phyloP scores from a whole-genome alignment of 805 yeast species.

The Schizosaccharomyces cryophilus region DNA sequence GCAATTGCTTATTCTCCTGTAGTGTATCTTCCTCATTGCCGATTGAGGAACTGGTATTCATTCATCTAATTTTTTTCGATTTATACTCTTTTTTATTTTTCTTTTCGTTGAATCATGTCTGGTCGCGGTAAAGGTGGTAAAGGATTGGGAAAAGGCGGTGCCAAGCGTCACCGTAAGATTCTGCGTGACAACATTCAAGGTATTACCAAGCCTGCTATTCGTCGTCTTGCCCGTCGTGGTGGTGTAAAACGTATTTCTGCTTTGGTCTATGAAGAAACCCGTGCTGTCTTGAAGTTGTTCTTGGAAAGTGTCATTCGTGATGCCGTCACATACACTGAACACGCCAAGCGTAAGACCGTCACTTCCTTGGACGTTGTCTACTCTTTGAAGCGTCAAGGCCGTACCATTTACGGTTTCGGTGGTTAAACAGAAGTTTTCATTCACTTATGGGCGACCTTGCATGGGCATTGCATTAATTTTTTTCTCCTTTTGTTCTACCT shows the following conservation, averaged over 20 bases:
- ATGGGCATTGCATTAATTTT: neutral
- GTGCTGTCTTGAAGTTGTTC: constrained; percentile 88
- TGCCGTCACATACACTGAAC: constrained; percentile 97
- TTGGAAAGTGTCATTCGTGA: constrained; percentile 94
- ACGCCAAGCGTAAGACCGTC: constrained; percentile 99
- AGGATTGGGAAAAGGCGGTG: constrained; percentile 99
- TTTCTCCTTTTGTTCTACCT: neutral
- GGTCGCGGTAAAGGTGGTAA: constrained; percentile 99
- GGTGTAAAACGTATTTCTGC: constrained; percentile 99
- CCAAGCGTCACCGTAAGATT: constrained; percentile 99
- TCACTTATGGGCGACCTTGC: neutral
- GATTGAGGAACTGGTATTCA: neutral
- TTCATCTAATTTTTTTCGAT: neutral
- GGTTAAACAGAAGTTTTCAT: constrained; percentile 30
- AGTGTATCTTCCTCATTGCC: too few species aligned
- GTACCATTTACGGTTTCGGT: constrained; percentile 99
- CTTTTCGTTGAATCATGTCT: constrained; percentile 30
- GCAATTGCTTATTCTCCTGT: too few species aligned
- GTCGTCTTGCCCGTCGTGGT: constrained; percentile 99
- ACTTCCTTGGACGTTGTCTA: constrained; percentile 96
- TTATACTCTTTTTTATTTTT: neutral
- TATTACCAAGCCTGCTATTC: constrained; percentile 97
- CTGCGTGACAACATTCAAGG: constrained; percentile 98
- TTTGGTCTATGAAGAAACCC: constrained; percentile 93
- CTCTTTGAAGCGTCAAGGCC: constrained; percentile 99